Base-by-base conservation (phyloP, 768 basidiomycete genomes). In the Dendrothele bispora region DNA sequence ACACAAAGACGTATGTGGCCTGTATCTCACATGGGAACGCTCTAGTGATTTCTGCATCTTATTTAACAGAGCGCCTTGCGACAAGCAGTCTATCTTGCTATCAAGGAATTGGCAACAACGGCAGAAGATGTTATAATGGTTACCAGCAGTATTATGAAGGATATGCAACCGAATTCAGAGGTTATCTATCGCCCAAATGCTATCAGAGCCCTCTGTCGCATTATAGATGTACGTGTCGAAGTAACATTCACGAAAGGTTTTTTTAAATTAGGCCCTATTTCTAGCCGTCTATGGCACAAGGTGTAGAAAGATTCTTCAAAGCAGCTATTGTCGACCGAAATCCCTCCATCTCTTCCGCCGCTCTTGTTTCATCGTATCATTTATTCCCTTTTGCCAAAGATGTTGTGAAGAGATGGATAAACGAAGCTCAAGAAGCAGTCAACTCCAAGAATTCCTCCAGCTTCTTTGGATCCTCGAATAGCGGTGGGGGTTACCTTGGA, bases 71-170 rank as follows among this genome's bases (percentile, higher is more conserved):
- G 86, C 59, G 95, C 95, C 8, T 76, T 99, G 52, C 85, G 97
- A 49, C 97, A 99, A 68, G 95, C 94, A 74, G 95, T 99, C 21
- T 99, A 99, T 72, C 79, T 99, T 50, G 90, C 95, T 43, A 98
- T 99, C 74, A 99, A 98, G 74, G 97, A 99, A 68, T 79, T 99
- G 10, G 88, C 94, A 24, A 84, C 82, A 28, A 87, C 88, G n/a
- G 92, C 97, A 14, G 94, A 99, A 67, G 95, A 98, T 75, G 93
- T 98, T 24, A 97, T 99, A 58, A 99, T 99, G 93, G 95, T 98
- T 53, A 99, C 97, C 8, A 91, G 87, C 66, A 97, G 93, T 61
- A 98, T 99, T 67, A 97, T 97, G 95, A 98, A 98, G 75, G 97
- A 99, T 62, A 99, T 98, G 93, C 97, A 99, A 61, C 89, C 95